Percentiles rank a stretch among this genome's conserved stretches.
Conservation (phyloP, 495 filamentous ascomycete genomes). For the Daldinia grandis region DNA sequence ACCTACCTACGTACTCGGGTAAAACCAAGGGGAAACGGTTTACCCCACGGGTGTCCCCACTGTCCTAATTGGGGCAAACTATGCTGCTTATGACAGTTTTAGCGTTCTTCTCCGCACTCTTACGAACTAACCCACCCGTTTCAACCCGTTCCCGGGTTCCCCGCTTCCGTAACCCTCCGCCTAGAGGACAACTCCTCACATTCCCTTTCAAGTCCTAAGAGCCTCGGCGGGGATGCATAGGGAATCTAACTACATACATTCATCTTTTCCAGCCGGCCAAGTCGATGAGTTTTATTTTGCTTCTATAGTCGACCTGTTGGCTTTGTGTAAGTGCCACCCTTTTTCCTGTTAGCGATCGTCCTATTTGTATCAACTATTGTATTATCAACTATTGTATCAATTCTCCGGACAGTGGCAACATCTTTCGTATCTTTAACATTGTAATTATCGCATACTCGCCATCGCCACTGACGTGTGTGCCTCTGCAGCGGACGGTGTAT, state of each 20-base stretch:
- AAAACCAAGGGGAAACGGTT: background rate
- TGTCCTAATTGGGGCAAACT: background rate
- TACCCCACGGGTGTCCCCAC: constrained; percentile 7
- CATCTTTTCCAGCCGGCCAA: constrained; percentile 2
- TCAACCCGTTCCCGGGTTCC: constrained; percentile 24
- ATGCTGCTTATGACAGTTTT: background rate
- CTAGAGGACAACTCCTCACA: constrained; percentile 27
- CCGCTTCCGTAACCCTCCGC: constrained; percentile 34
- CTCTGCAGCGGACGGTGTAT: constrained; percentile 15
- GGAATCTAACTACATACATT: constrained; percentile 1
- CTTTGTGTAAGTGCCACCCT: constrained; percentile 28
- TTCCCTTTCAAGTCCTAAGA: constrained; percentile 15
- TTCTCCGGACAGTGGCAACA: constrained; percentile 13
- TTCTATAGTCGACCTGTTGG: constrained; percentile 21
- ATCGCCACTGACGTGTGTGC: constrained; percentile 10
- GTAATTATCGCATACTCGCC: background rate
- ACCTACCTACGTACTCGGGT: background rate
- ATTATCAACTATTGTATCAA: background rate
- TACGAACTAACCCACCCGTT: constrained; percentile 3
- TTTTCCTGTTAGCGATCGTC: background rate
- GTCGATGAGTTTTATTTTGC: constrained; percentile 18
- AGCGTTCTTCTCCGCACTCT: constrained; percentile 7
- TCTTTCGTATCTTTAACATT: constrained; percentile 1
- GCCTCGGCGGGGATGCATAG: constrained; percentile 7
- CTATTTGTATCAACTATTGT: constrained; percentile 3